phyloP scores from a whole-genome alignment of 208 protist species.

The Leishmania major region DNA sequence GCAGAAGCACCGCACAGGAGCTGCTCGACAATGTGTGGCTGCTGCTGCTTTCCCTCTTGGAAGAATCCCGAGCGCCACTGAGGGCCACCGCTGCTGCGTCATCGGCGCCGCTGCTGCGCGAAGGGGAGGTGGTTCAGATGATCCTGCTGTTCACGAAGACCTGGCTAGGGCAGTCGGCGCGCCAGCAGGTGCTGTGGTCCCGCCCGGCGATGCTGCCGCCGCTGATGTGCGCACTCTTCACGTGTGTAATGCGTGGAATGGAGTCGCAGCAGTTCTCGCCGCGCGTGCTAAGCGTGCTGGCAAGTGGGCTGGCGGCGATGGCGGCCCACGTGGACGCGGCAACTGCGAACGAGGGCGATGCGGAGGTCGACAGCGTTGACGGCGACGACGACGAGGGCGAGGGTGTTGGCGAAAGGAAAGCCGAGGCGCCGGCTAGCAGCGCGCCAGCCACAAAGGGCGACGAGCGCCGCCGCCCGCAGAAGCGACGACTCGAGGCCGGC shows the following conservation, averaged over 20 bases:
- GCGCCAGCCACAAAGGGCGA: not conserved
- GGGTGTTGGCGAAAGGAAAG: not conserved
- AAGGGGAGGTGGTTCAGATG: conserved; percentile 22
- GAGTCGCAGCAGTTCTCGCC: conserved; percentile 32
- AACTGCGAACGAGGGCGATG: conserved; percentile 28
- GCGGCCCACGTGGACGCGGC: conserved; percentile 34
- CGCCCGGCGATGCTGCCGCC: conserved; percentile 50
- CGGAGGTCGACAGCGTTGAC: conserved; percentile 6
- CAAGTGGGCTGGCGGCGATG: conserved; percentile 29
- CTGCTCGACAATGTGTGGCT: conserved; percentile 34
- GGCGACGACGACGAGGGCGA: conserved; percentile 15
- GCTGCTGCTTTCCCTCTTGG: conserved; percentile 24
- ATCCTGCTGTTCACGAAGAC: conserved; percentile 27
- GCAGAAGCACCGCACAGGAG: conserved; percentile 4
- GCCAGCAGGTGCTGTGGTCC: conserved; percentile 54
- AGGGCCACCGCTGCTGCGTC: not conserved
- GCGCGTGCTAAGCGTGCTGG: conserved; percentile 63
- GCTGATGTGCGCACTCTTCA: conserved; percentile 51
- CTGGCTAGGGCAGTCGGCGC: conserved; percentile 15
- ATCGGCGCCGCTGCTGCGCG: conserved; percentile 6
- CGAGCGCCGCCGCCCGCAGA: not conserved
- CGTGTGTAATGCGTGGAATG: conserved; percentile 53
- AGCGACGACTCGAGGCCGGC: not conserved
- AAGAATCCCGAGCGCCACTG: not conserved
- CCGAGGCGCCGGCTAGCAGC: not conserved